A percentile compares a stretch with the other conserved stretches of the same genome.
phyloP scores from a whole-genome alignment of 129 eudicot species.

The Saposhnikovia divaricata region DNA sequence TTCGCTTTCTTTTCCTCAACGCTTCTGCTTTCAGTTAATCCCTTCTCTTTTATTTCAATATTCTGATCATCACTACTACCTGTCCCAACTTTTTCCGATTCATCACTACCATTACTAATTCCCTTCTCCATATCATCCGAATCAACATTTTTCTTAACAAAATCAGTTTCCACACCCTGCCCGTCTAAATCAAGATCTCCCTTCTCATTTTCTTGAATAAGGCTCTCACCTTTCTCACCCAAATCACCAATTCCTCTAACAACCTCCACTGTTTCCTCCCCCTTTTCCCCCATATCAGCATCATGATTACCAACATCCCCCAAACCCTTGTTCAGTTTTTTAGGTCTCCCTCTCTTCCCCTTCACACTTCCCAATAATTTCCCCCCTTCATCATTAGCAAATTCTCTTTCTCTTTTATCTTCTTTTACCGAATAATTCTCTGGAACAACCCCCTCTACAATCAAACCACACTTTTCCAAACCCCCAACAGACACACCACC shows the following conservation, averaged over 20 bases:
- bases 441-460: background rate
- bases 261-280: background rate
- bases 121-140: background rate
- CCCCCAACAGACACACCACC: background rate
- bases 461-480: background rate
- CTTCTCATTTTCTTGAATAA: background rate
- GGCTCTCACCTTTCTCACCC: background rate
- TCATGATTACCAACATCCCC: background rate
- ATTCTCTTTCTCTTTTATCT: background rate
- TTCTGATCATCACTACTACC: background rate
- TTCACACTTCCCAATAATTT: background rate
- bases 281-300: background rate
- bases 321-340: background rate
- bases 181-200: background rate
- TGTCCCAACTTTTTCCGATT: background rate
- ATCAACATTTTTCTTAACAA: background rate
- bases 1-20: background rate
- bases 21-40: background rate
- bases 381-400: background rate
- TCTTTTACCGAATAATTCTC: background rate
- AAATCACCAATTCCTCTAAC: background rate
- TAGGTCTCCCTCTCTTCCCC: background rate
- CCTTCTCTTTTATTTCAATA: background rate
- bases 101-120: background rate
- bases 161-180: background rate